phyloP scores from a whole-genome alignment of 2,329 filamentous ascomycete species.

The Alternaria sp. region DNA sequence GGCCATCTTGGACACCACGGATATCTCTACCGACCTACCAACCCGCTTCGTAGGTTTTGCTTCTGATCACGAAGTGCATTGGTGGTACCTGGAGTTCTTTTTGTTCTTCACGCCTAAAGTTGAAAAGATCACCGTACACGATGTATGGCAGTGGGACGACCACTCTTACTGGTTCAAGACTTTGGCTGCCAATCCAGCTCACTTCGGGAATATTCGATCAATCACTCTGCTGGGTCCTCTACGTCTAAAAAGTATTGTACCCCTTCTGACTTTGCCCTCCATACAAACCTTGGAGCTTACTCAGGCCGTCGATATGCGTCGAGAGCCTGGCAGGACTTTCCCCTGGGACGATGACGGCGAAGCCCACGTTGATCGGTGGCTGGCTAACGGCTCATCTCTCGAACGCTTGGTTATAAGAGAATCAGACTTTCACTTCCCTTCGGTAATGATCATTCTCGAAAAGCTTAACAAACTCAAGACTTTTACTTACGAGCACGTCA shows the following conservation, averaged over 20 bases:
- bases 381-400: conserved; percentile 5
- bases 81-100: conserved; percentile 22
- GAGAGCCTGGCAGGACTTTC: conserved; percentile 1
- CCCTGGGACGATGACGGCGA: background rate
- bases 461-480: conserved; percentile 3
- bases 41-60: background rate
- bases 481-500: conserved; percentile 10
- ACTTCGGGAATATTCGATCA: conserved; percentile 6
- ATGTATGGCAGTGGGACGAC: conserved; percentile 13
- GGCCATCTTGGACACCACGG: background rate
- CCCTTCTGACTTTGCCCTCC: conserved; percentile 10
- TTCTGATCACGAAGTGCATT: background rate
- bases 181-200: background rate
- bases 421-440: background rate
- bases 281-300: conserved; percentile 3
- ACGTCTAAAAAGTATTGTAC: conserved; percentile 13
- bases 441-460: background rate
- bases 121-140: background rate
- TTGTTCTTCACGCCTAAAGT: conserved; percentile 12
- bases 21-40: background rate
- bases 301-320: conserved; percentile 1
- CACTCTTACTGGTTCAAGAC: conserved; percentile 13
- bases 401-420: conserved; percentile 3
- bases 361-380: background rate
- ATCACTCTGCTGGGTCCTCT: conserved; percentile 11